A percentile compares a stretch with the other conserved stretches of the same genome.
These are phyloP conservation scores for Tolypocladium album DNA, from an alignment of 2,329 filamentous ascomycete species.

Conservation along the genomic window DNA sequence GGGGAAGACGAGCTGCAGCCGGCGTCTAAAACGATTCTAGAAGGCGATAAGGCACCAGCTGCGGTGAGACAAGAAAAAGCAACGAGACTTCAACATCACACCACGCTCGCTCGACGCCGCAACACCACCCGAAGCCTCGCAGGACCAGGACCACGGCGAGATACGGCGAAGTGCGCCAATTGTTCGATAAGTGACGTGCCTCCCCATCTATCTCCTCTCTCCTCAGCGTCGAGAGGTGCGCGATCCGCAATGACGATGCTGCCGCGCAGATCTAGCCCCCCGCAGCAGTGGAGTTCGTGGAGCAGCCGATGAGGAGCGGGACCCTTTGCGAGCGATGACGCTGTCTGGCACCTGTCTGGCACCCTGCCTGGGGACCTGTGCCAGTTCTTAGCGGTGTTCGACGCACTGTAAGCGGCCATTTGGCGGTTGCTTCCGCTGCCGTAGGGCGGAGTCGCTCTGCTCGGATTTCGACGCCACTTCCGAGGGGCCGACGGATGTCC, in stretches of 20 bases:
- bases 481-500: not conserved
- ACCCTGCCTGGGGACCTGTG: not conserved
- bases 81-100: not conserved
- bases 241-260: slow-evolving; percentile 6
- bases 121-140: not conserved
- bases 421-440: not conserved
- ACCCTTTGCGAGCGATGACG: not conserved
- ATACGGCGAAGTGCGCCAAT: not conserved
- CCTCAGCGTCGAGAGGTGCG: not conserved
- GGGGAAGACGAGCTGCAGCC: not conserved
- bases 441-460: not conserved
- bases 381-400: not conserved
- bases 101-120: not conserved
- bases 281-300: not conserved
- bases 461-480: not conserved
- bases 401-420: not conserved
- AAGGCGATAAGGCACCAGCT: not conserved
- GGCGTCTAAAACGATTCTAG: not conserved
- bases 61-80: not conserved
- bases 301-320: not conserved
- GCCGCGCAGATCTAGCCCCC: slow-evolving; percentile 3
- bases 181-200: not conserved
- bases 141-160: not conserved
- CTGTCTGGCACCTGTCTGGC: not conserved
- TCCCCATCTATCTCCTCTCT: not conserved